Evolutionary conservation across 1,284 basidiomycete genomes (phyloP).

Genomic region (Nidula niveotomentosa): DNA sequence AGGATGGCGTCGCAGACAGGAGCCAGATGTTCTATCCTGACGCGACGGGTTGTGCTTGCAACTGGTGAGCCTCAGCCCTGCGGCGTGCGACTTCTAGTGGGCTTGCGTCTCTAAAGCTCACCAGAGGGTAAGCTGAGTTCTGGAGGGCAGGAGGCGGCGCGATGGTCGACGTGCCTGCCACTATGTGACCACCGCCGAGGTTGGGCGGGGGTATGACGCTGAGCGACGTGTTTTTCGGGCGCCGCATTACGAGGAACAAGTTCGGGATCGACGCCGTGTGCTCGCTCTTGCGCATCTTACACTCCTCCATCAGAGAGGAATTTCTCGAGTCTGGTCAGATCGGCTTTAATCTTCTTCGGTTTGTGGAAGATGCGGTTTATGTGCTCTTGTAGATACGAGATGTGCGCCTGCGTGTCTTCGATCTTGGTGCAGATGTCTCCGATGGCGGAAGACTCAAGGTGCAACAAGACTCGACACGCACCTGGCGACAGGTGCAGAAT

Average conservation of each 20-base stretch:
- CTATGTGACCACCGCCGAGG: too few species aligned
- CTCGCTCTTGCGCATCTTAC: not conserved
- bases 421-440: not conserved
- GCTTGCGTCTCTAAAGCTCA: too few species aligned
- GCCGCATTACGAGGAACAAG: not conserved
- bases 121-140: not conserved
- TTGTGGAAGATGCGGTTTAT: not conserved
- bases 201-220: too few species aligned
- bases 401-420: not conserved
- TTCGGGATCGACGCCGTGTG: not conserved
- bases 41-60: not conserved
- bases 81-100: too few species aligned
- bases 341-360: not conserved
- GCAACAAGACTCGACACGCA: not conserved
- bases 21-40: not conserved
- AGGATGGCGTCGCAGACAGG: not conserved
- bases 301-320: not conserved
- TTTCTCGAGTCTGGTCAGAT: too few species aligned
- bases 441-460: not conserved
- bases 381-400: not conserved
- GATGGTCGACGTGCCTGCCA: not conserved
- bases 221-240: too few species aligned
- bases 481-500: not conserved
- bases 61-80: not conserved
- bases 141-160: not conserved